These are phyloP conservation scores for Funneliformis mosseae DNA, from an alignment of 192 early-diverging fungal genomes.

Conservation along the genomic window DNA sequence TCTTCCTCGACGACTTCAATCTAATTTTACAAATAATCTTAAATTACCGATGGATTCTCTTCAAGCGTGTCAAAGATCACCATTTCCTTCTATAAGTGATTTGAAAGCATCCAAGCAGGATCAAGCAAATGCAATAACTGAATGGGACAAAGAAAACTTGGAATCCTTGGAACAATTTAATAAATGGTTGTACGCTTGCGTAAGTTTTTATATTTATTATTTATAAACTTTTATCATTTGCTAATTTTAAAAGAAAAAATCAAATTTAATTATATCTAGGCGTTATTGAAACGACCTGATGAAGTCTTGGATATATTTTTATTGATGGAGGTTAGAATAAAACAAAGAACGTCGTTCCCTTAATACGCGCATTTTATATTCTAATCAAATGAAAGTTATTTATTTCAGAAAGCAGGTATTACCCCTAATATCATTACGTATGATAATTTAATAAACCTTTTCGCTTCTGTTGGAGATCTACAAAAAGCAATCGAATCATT, in stretches of 20 bases:
- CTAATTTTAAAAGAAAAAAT: background rate
- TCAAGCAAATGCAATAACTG: background rate
- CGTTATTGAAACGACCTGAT: background rate
- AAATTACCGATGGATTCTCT: background rate
- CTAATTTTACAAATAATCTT: background rate
- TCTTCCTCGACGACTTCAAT: background rate
- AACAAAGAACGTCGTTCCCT: background rate
- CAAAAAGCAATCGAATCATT: constrained; percentile 65
- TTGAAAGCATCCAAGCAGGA: background rate
- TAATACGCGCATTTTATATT: background rate
- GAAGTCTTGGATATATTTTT: background rate
- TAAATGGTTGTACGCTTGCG: constrained; percentile 19
- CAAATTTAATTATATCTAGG: background rate
- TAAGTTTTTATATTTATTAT: background rate
- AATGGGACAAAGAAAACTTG: background rate
- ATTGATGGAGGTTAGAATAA: background rate
- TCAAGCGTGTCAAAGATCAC: background rate
- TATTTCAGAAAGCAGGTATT: constrained; percentile 53
- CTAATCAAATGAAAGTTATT: background rate
- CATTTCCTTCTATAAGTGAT: background rate
- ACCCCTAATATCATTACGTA: constrained; percentile 69
- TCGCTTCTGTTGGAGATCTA: constrained; percentile 67
- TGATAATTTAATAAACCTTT: constrained; percentile 79
- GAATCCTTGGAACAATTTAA: background rate
- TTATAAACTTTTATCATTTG: background rate